Evolutionary conservation across 257 asterid genomes (phyloP).

Genomic region (Lantana camara): DNA sequence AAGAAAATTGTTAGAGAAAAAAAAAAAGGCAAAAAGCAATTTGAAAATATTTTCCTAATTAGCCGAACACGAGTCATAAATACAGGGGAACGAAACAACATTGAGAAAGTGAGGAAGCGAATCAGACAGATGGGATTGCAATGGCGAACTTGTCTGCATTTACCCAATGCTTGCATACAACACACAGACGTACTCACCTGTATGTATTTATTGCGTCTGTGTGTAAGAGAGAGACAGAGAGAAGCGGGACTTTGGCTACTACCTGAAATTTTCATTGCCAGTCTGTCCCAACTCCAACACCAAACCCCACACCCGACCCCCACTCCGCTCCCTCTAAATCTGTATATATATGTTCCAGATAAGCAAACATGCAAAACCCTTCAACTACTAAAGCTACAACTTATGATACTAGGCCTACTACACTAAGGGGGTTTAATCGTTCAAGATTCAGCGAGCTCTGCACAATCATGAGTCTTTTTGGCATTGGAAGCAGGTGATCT

Average conservation of each 20-base stretch:
- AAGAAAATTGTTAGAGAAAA: no score
- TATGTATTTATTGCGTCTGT: conserved; percentile 11
- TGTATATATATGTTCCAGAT: conserved; percentile 28
- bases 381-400: conserved; percentile 10
- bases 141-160: conserved; percentile 32
- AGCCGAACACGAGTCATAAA: not conserved
- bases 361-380: conserved; percentile 28
- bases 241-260: conserved; percentile 11
- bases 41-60: not conserved
- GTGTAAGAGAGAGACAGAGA: conserved; percentile 17
- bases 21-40: not conserved
- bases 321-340: not conserved
- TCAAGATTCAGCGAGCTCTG: not conserved
- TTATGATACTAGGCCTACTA: not conserved
- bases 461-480: conserved; percentile 49
- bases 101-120: conserved; percentile 27
- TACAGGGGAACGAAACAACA: not conserved
- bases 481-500: conserved; percentile 50
- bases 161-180: conserved; percentile 37
- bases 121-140: conserved; percentile 15
- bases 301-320: conserved; percentile 32
- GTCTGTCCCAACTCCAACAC: conserved; percentile 50
- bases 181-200: conserved; percentile 18
- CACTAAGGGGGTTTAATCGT: not conserved
- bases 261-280: conserved; percentile 42